Percentiles rank a stretch among this genome's conserved stretches.
Conservation (phyloP, 2,329 filamentous ascomycete genomes). For the Hymenoscyphus scutula region DNA sequence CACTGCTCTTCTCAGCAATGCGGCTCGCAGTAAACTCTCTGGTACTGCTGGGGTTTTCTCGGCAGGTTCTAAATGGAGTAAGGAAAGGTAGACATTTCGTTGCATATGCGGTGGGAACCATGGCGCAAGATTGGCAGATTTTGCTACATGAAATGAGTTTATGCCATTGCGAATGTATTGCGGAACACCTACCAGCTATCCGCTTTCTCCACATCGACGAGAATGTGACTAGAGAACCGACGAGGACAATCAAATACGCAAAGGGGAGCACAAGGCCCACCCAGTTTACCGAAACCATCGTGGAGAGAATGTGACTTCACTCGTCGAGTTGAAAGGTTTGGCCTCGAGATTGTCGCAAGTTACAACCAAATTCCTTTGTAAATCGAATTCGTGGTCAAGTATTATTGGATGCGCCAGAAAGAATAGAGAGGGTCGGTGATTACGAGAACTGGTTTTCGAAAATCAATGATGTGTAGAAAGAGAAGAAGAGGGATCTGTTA, state of each 20-base stretch:
- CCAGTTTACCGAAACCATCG: slow-evolving; percentile 64
- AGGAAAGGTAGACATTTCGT: slow-evolving; percentile 90
- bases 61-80: slow-evolving; percentile 73
- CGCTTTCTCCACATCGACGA: slow-evolving; percentile 90
- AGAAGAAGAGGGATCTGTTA: not conserved
- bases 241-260: slow-evolving; percentile 83
- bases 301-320: not conserved
- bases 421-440: not conserved
- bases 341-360: not conserved
- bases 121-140: slow-evolving; percentile 81
- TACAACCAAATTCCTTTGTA: not conserved
- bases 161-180: slow-evolving; percentile 13
- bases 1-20: slow-evolving; percentile 81
- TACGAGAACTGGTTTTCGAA: not conserved
- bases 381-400: not conserved
- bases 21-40: slow-evolving; percentile 82
- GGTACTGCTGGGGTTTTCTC: slow-evolving; percentile 71
- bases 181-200: slow-evolving; percentile 65
- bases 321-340: not conserved
- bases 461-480: not conserved
- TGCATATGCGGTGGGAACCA: slow-evolving; percentile 93
- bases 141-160: slow-evolving; percentile 47
- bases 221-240: slow-evolving; percentile 87
- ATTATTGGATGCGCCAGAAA: not conserved
- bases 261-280: slow-evolving; percentile 81